Evolutionary conservation across 179 eudicot species (phyloP), one percentile per base, ranked within the genome.

Genomic region (Drosera spatulata): DNA sequence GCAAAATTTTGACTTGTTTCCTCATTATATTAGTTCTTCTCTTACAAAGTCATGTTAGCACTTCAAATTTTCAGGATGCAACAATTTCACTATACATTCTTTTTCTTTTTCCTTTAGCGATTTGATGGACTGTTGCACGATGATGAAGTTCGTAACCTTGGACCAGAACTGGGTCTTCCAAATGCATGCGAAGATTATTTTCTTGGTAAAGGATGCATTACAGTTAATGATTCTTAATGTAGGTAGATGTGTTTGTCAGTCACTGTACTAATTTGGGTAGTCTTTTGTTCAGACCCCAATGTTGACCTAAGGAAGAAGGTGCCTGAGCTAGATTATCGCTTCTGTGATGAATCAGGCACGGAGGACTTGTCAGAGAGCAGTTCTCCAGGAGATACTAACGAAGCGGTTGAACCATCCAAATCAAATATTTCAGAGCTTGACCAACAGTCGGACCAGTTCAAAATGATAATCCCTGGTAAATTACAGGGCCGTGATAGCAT

Each of bases 101-200:
- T 10, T 3, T 41, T 41, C 14, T 48, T 56, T 52, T 43, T 43
- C 46, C 4, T 61, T 41, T 48, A 69, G 77, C 62, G 53, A 42
- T 67, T 67, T 39, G 61, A 39, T 65, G 68, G 63, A 69, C 56
- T 69, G 62, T 66, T 71, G 46, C 61, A 56, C 54, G 82, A 73
- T 59, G 82, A 61, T 73, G 79, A 68, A 67, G 68, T 62, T 54
- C 74, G 68, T 22, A 65, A 66, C 60, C 63, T 77, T 58, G 61
- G 66, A 64, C 54, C 78, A 48, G 67, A 67, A 54, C 64, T 65
- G 59, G 72, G 69, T 51, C 58, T 69, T 68, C 56, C 79, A 50
- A 60, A 63, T 60, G 50, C 70, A 43, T 76, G 71, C 46, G 86
- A 85, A 66, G 81, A 85, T 60, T 76, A 71, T 53, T 58, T 73